Evolutionary conservation across 371 early-diverging fungal genomes (phyloP).

Genomic region (Mucor sp.): DNA sequence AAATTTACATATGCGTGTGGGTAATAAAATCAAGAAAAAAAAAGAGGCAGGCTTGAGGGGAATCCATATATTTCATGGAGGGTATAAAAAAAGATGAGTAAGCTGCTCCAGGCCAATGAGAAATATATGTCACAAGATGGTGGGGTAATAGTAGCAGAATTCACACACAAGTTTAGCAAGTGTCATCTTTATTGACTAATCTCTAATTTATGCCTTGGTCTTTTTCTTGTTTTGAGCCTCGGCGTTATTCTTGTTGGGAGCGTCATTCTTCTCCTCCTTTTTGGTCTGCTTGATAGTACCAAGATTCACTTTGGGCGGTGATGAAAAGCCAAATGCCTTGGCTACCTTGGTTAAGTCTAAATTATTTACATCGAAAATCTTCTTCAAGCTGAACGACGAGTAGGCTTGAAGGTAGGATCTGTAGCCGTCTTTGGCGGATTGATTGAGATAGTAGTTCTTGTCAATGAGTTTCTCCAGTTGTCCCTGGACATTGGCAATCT

Average conservation of each 20-base stretch:
- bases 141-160: background rate
- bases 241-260: background rate
- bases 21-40: background rate
- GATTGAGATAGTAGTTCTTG: conserved; percentile 95
- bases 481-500: conserved; percentile 91
- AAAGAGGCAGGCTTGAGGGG: background rate
- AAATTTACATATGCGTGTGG: background rate
- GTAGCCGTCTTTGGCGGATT: conserved; percentile 93
- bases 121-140: background rate
- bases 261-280: background rate
- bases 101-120: conserved; percentile 6
- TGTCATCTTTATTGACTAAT: conserved; percentile 3
- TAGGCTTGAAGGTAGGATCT: conserved; percentile 94
- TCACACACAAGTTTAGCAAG: background rate
- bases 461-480: conserved; percentile 83
- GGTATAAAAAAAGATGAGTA: conserved; percentile 11
- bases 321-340: conserved; percentile 90
- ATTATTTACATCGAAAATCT: conserved; percentile 87
- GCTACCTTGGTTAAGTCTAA: conserved; percentile 91
- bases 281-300: conserved; percentile 35
- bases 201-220: conserved; percentile 2
- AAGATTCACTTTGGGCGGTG: conserved; percentile 93
- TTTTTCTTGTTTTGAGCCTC: background rate
- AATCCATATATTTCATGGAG: conserved; percentile 2
- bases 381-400: conserved; percentile 92